A percentile compares a stretch with the other conserved stretches of the same genome.
Conservation (phyloP, 2,329 filamentous ascomycete species). For the Diaporthe amygdali region DNA sequence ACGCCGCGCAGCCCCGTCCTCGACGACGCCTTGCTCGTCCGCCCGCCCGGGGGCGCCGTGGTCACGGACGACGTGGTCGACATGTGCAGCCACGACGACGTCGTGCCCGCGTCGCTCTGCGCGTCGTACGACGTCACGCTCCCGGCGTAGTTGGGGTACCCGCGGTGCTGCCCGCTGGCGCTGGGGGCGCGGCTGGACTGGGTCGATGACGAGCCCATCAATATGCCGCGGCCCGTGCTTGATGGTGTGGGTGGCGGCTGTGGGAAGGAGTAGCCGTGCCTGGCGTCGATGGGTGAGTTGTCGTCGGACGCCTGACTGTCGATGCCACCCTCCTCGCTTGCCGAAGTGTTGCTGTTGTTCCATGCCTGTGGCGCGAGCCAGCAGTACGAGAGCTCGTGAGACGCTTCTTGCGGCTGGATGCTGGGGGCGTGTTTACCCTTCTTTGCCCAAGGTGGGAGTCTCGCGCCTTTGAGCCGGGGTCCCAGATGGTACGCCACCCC, state of each 20-base stretch:
- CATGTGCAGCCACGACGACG: slow-evolving; percentile 11
- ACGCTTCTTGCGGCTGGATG: slow-evolving; percentile 37
- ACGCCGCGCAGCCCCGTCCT: slow-evolving; percentile 16
- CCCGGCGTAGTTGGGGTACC: slow-evolving; percentile 29
- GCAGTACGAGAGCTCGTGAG: slow-evolving; percentile 58
- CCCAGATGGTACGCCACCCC: slow-evolving; percentile 63
- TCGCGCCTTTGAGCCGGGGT: slow-evolving; percentile 55
- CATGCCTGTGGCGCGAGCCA: slow-evolving; percentile 52
- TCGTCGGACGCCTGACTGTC: slow-evolving; percentile 7
- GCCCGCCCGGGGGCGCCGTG: slow-evolving; percentile 17
- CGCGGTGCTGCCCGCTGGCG: not conserved
- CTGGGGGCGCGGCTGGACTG: slow-evolving; percentile 29
- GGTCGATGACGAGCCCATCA: slow-evolving; percentile 27
- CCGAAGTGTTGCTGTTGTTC: slow-evolving; percentile 36
- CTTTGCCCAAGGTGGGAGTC: slow-evolving; percentile 58
- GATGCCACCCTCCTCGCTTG: slow-evolving; percentile 13
- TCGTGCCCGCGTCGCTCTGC: slow-evolving; percentile 3
- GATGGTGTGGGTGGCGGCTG: slow-evolving; percentile 27
- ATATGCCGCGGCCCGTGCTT: slow-evolving; percentile 15
- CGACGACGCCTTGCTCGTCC: slow-evolving; percentile 9
- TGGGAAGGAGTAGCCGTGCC: slow-evolving; percentile 31
- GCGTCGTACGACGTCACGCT: slow-evolving; percentile 33
- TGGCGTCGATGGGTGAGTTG: not conserved
- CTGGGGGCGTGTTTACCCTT: slow-evolving; percentile 34
- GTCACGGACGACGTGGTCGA: not conserved